A percentile compares a stretch with the other conserved stretches of the same genome.
phyloP scores from a whole-genome alignment of 2,329 filamentous ascomycete genomes.

The Aspergillus vadensis region DNA sequence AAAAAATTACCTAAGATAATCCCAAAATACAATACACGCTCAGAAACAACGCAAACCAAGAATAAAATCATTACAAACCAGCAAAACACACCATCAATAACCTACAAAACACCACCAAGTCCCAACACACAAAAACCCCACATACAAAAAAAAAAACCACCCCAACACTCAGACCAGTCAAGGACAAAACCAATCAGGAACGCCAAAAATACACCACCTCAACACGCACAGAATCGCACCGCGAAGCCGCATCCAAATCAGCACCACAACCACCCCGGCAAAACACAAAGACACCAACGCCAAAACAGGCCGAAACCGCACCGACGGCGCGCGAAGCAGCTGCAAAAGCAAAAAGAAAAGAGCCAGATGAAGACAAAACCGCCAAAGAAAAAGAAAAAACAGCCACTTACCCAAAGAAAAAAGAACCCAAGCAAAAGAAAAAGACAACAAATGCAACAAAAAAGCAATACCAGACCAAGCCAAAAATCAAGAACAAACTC shows the following conservation, averaged over 20 bases:
- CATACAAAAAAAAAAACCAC: constrained; percentile 49
- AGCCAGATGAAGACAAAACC: neutral
- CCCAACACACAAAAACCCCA: neutral
- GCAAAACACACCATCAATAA: neutral
- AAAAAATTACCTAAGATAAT: neutral
- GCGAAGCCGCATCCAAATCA: constrained; percentile 20
- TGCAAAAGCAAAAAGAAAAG: constrained; percentile 5
- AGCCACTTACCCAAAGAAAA: neutral
- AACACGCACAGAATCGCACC: constrained; percentile 62
- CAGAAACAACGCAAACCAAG: neutral
- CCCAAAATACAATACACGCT: neutral
- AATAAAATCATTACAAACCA: neutral
- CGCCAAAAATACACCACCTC: constrained; percentile 53
- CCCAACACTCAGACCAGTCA: constrained; percentile 57
- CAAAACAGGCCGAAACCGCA: neutral
- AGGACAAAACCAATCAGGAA: constrained; percentile 55
- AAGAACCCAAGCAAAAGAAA: neutral
- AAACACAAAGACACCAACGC: constrained; percentile 5
- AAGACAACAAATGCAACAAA: constrained; percentile 3
- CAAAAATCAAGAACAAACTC: constrained; percentile 18
- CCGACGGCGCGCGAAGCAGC: neutral
- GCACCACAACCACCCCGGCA: constrained; percentile 22
- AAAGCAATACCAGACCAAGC: constrained; percentile 17
- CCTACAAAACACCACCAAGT: neutral
- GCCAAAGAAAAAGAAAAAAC: neutral